phyloP scores from a whole-genome alignment of 176 grass and related monocot species.

The Carex myosuroides region DNA sequence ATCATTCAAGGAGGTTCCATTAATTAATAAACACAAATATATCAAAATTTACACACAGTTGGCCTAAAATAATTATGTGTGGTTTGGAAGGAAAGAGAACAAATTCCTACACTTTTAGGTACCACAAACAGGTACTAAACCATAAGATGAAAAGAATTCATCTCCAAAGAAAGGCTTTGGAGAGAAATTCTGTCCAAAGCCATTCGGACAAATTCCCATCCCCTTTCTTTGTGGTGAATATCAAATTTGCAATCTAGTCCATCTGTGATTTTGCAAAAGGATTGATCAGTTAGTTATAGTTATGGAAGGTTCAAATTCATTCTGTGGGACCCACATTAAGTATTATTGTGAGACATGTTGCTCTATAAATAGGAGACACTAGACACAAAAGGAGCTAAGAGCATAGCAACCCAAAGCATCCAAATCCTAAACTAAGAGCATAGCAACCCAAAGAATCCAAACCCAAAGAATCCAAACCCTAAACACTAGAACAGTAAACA shows the following conservation, averaged over 20 bases:
- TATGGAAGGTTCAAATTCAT: background rate
- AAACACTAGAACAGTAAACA: background rate
- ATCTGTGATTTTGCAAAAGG: background rate
- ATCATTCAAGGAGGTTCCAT: background rate
- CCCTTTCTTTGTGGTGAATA: background rate
- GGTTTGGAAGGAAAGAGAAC: background rate
- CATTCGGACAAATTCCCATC: too few relatives aligned
- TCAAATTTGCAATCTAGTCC: background rate
- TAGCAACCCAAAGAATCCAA: background rate
- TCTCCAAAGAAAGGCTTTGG: too few relatives aligned
- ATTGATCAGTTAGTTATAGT: background rate
- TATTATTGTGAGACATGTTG: background rate
- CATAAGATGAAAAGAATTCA: background rate
- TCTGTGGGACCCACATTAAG: background rate
- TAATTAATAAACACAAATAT: background rate
- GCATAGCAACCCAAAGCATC: background rate
- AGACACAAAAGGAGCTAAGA: background rate
- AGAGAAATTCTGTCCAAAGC: too few relatives aligned
- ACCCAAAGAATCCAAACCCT: background rate
- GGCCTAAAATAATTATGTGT: background rate
- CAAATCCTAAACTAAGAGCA: background rate
- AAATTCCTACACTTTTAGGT: background rate
- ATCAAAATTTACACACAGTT: background rate
- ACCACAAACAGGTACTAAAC: background rate
- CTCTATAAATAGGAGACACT: constrained; percentile 6